Base-by-base conservation (phyloP, 257 asterid species). In the Hygrophila difformis region DNA sequence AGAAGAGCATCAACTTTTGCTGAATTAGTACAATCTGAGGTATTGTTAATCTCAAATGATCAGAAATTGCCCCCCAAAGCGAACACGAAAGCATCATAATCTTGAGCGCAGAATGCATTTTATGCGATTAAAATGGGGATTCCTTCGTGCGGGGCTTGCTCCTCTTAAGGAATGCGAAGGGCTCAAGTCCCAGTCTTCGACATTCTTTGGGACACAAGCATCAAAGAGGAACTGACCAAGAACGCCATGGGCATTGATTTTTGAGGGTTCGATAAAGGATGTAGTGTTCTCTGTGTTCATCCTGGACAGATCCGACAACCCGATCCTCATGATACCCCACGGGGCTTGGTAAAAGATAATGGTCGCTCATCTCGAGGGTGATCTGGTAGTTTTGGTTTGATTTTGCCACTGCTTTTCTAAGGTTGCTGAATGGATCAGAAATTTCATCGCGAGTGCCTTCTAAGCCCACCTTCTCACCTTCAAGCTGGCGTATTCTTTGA, bases 31-130 rank as follows among this genome's bases (percentile, higher is more conserved):
- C n/a, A n/a, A n/a, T n/a, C n/a, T n/a, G n/a, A n/a, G n/a, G n/a
- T n/a, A n/a, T n/a, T n/a, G n/a, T n/a, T n/a, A n/a, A n/a, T n/a
- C n/a, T n/a, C n/a, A n/a, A n/a, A n/a, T n/a, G n/a, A n/a, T n/a
- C n/a, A n/a, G n/a, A n/a, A n/a, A n/a, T n/a, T n/a, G n/a, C n/a
- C n/a, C n/a, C n/a, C n/a, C n/a, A n/a, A n/a, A n/a, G n/a, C n/a
- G n/a, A n/a, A n/a, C n/a, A n/a, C n/a, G n/a, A n/a, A n/a, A n/a
- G n/a, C n/a, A n/a, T 75, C 62, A 89, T 53, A 89, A 61, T 54
- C 94, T 82, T 11, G 96, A 79, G 14, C 93, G 85, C 3, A 82
- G 96, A 35, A 89, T 77, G 73, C 94, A 85, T 72, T 82, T 89
- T 46, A 82, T 77, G 17, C 91, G 94, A 64, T 85, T 89, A 52